Conservation (phyloP, 2,329 filamentous ascomycete genomes). For the Lachnellula arida region DNA sequence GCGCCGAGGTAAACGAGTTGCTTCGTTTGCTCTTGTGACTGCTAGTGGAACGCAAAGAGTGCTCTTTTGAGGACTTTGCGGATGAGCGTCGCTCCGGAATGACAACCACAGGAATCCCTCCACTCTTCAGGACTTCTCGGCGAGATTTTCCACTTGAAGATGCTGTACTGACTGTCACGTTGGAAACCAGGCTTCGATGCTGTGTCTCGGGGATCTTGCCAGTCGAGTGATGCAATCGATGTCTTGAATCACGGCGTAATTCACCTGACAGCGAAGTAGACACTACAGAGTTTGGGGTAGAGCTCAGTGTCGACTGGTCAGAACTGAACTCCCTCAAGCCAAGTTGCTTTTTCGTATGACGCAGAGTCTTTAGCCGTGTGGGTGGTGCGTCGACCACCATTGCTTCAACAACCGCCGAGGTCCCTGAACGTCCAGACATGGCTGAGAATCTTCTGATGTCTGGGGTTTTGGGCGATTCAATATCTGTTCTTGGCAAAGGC, state of each 20-base stretch:
- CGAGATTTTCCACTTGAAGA: slow-evolving; percentile 50
- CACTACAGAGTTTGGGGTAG: slow-evolving; percentile 38
- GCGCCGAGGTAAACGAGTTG: slow-evolving; percentile 47
- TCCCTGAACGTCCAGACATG: slow-evolving; percentile 50
- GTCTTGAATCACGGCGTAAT: not conserved
- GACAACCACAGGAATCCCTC: slow-evolving; percentile 58
- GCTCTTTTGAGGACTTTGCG: slow-evolving; percentile 44
- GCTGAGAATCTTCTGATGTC: slow-evolving; percentile 48
- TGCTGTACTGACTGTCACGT: slow-evolving; percentile 42
- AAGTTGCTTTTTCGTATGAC: slow-evolving; percentile 55
- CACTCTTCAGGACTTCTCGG: slow-evolving; percentile 54
- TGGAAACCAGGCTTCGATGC: slow-evolving; percentile 43
- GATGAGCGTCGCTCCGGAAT: slow-evolving; percentile 53
- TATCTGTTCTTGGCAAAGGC: slow-evolving; percentile 14
- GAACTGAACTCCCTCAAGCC: slow-evolving; percentile 44
- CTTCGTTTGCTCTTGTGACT: slow-evolving; percentile 52
- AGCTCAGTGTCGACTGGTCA: slow-evolving; percentile 33
- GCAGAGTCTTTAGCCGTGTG: slow-evolving; percentile 48
- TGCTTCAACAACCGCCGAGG: slow-evolving; percentile 56
- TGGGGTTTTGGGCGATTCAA: slow-evolving; percentile 24
- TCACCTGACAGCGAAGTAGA: slow-evolving; percentile 18
- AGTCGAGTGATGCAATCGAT: slow-evolving; percentile 24
- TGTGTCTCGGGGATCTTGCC: slow-evolving; percentile 20
- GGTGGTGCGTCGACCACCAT: slow-evolving; percentile 49
- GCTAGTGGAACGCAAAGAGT: slow-evolving; percentile 57